These are phyloP conservation scores for Erysimum pusillum DNA, from an alignment of 441 rosid genomes.

Conservation along the genomic window DNA sequence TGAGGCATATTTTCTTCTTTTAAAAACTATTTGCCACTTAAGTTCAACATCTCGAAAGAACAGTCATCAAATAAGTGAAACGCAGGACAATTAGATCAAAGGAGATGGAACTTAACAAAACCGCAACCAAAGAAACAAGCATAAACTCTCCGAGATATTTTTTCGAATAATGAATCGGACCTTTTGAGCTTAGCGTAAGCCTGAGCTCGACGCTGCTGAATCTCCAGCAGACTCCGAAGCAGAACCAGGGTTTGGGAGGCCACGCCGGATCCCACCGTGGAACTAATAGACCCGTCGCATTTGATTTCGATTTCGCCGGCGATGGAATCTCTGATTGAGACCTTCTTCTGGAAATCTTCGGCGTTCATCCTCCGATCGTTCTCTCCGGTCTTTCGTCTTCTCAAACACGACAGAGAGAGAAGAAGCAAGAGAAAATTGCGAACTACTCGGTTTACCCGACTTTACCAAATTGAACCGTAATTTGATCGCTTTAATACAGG, in stretches of 20 bases:
- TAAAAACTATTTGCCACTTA: background rate
- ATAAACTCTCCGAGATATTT: background rate
- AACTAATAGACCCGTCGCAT: constrained; percentile 22
- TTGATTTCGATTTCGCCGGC: constrained; percentile 37
- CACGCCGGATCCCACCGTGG: constrained; percentile 6
- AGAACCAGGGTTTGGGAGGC: constrained; percentile 51
- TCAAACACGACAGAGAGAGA: constrained; percentile 18
- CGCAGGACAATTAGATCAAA: background rate
- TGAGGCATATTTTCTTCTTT: background rate
- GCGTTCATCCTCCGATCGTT: constrained; percentile 47
- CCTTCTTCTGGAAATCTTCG: constrained; percentile 82
- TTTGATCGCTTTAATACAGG: background rate
- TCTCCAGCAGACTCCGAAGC: constrained; percentile 70
- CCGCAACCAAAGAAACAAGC: background rate
- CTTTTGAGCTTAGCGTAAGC: constrained; percentile 84
- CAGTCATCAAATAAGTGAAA: background rate
- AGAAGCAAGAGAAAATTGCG: background rate
- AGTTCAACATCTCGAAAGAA: background rate
- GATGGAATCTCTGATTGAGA: constrained; percentile 57
- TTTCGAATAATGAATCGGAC: constrained; percentile 24
- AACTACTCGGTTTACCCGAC: constrained; percentile 4
- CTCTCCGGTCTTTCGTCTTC: constrained; percentile 31
- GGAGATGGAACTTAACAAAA: background rate
- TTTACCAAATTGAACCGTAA: constrained; percentile 15
- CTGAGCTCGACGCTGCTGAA: constrained; percentile 89